Evolutionary conservation across 2,329 filamentous ascomycete species (phyloP).

Genomic region (Spiromastix sp.): DNA sequence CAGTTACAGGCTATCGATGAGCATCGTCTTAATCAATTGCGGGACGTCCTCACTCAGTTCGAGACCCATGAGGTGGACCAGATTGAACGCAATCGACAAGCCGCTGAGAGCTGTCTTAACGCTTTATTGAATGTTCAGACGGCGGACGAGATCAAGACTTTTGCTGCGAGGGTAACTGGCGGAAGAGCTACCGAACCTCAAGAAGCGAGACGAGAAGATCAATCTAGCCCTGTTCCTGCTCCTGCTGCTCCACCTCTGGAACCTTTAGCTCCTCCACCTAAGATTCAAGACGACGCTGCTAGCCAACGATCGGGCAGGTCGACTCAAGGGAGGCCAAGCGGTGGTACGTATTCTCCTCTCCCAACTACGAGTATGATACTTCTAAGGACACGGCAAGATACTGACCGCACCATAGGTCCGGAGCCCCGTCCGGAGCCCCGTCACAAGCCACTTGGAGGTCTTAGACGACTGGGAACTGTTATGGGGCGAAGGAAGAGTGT

Average conservation of each 20-base stretch:
- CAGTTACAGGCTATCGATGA: constrained; percentile 86
- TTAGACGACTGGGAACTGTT: constrained; percentile 37
- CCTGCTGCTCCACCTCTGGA: constrained; percentile 13
- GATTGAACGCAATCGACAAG: constrained; percentile 62
- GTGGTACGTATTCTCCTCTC: constrained; percentile 21
- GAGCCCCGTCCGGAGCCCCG: constrained; percentile 27
- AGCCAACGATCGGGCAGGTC: constrained; percentile 46
- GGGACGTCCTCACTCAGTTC: constrained; percentile 83
- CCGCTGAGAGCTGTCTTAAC: constrained; percentile 70
- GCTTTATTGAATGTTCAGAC: constrained; percentile 79
- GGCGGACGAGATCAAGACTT: constrained; percentile 63
- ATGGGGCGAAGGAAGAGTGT: constrained; percentile 38
- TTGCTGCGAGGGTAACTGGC: constrained; percentile 29
- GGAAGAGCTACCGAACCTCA: constrained; percentile 22
- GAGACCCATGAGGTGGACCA: constrained; percentile 88
- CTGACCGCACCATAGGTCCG: too few species aligned
- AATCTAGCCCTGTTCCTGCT: constrained; percentile 17
- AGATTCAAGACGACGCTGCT: constrained; percentile 41
- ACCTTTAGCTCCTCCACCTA: constrained; percentile 30
- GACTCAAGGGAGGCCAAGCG: constrained; percentile 24
- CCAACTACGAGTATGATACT: neutral
- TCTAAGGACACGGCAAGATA: too few species aligned
- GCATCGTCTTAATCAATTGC: constrained; percentile 74
- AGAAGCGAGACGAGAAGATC: constrained; percentile 12
- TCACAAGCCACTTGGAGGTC: constrained; percentile 32